Conservation (phyloP, 768 basidiomycete species). For the Agaricus subrufescens region DNA sequence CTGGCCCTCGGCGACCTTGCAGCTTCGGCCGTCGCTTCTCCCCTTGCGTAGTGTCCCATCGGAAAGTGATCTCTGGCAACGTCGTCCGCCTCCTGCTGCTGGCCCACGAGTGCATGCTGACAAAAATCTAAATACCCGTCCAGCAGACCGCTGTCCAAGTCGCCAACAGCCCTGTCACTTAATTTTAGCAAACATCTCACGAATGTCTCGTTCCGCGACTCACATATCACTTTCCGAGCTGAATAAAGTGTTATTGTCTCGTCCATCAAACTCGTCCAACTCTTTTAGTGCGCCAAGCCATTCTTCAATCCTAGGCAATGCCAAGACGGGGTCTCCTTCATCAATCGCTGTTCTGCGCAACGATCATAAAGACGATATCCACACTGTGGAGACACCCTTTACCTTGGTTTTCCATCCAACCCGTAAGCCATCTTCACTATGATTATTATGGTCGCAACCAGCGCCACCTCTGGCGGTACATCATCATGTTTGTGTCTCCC, state of each 20-base stretch:
- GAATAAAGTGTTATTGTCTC: constrained; percentile 31
- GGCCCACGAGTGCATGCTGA: constrained; percentile 42
- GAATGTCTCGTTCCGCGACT: constrained; percentile 18
- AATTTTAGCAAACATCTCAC: constrained; percentile 11
- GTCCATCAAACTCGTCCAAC: constrained; percentile 26
- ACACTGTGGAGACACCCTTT: constrained; percentile 7
- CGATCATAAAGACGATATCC: constrained; percentile 11
- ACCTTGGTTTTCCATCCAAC: constrained; percentile 66
- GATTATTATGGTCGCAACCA: constrained; percentile 57
- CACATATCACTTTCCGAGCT: constrained; percentile 43
- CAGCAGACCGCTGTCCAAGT: constrained; percentile 44
- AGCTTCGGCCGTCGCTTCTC: background rate
- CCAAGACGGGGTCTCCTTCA: constrained; percentile 53
- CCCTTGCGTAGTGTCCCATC: constrained; percentile 12
- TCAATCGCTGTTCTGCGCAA: constrained; percentile 37
- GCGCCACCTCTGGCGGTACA: constrained; percentile 61
- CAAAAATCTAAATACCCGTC: constrained; percentile 69
- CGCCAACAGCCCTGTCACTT: constrained; percentile 43
- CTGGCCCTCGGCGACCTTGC: background rate
- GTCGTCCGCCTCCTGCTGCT: constrained; percentile 13
- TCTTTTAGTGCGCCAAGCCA: constrained; percentile 40
- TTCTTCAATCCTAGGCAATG: constrained; percentile 46
- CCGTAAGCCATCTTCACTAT: constrained; percentile 86
- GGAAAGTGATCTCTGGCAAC: constrained; percentile 41
- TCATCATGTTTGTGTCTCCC: constrained; percentile 54